Evolutionary conservation across 768 basidiomycete genomes (phyloP).

Genomic region (Chalciporus piperatus): DNA sequence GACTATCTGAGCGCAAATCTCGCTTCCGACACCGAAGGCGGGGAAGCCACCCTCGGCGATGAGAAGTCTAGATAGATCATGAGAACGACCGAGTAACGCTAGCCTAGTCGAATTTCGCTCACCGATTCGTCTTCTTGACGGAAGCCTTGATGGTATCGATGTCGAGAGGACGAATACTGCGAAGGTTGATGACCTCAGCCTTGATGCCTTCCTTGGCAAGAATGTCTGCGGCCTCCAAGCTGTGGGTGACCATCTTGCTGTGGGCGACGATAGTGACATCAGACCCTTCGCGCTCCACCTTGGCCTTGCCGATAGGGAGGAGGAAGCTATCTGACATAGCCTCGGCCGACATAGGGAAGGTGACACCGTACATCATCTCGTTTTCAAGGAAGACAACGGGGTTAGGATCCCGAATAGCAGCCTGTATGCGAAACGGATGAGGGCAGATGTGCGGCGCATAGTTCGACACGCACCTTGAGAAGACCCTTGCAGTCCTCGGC

Average conservation of each 20-base stretch:
- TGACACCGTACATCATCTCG: conserved; percentile 97
- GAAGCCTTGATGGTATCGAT: conserved; percentile 96
- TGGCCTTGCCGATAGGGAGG: conserved; percentile 95
- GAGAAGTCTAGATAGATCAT: conserved; percentile 56
- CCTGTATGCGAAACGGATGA: conserved; percentile 38
- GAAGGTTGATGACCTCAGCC: conserved; percentile 96
- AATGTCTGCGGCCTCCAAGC: conserved; percentile 88
- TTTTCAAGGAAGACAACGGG: conserved; percentile 99
- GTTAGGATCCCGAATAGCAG: conserved; percentile 98
- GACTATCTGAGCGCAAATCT: conserved; percentile 96
- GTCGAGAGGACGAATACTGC: conserved; percentile 94
- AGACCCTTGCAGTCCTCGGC: conserved; percentile 99
- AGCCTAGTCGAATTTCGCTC: conserved; percentile 19
- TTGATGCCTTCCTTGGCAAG: conserved; percentile 96
- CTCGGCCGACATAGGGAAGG: conserved; percentile 94
- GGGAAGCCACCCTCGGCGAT: conserved; percentile 99
- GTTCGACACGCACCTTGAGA: conserved; percentile 65
- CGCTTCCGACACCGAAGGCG: conserved; percentile 95
- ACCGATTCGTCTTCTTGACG: conserved; percentile 99
- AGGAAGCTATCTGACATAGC: conserved; percentile 95
- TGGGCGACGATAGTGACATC: conserved; percentile 97
- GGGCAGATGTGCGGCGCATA: neutral
- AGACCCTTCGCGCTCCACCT: conserved; percentile 88
- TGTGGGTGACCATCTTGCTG: conserved; percentile 96
- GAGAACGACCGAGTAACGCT: neutral